phyloP scores from a whole-genome alignment of 2,329 filamentous ascomycete species.

The Fusarium tanahbumbuense region DNA sequence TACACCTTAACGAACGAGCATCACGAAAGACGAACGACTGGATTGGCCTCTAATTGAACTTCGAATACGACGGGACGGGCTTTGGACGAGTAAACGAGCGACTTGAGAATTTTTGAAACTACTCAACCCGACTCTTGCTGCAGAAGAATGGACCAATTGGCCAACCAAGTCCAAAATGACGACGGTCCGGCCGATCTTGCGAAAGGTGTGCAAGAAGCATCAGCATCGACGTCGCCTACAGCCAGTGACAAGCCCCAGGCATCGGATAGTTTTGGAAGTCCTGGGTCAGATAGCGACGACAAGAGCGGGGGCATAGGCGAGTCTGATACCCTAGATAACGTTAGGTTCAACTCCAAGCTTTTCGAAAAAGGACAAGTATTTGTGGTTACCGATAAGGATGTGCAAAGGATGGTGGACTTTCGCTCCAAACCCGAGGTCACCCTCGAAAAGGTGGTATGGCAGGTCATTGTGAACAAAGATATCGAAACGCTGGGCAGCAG shows the following conservation, averaged over 20 bases:
- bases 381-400: too few relatives aligned
- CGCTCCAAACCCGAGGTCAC: not conserved
- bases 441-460: conserved; percentile 6
- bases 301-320: not conserved
- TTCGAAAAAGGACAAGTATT: not conserved
- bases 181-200: not conserved
- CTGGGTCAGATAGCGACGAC: not conserved
- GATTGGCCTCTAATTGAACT: not conserved
- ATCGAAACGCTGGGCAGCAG: not conserved
- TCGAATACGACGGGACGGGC: not conserved
- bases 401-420: not conserved
- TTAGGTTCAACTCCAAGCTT: not conserved
- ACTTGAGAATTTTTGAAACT: not conserved
- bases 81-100: not conserved
- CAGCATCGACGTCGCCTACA: not conserved
- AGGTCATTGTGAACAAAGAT: not conserved
- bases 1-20: not conserved
- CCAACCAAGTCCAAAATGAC: conserved; percentile 3
- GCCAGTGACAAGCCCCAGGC: not conserved
- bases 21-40: conserved; percentile 13
- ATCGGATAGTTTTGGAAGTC: not conserved
- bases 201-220: conserved; percentile 3
- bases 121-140: not conserved
- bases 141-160: conserved; percentile 28
- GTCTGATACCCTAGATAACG: not conserved